Percentiles rank a stretch among this genome's conserved stretches.
phyloP scores from a whole-genome alignment of 1,284 basidiomycete species.

The Moesziomyces sp. region DNA sequence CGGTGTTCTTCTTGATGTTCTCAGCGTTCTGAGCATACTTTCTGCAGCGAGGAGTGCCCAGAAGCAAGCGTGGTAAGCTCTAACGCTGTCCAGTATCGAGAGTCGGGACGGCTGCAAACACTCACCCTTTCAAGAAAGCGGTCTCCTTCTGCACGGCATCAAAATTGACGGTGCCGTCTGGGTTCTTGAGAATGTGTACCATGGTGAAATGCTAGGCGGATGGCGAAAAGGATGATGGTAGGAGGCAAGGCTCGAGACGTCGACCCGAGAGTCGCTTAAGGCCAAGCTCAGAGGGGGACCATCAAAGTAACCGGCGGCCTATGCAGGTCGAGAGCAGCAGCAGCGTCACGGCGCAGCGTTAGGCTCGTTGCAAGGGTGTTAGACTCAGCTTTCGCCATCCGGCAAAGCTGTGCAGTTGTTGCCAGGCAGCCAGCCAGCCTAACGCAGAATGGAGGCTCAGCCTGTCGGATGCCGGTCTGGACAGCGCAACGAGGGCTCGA shows the following conservation, averaged over 20 bases:
- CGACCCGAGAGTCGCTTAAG: background rate
- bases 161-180: slow-evolving; percentile 53
- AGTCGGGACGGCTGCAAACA: background rate
- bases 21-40: slow-evolving; percentile 51
- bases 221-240: background rate
- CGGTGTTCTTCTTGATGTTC: slow-evolving; percentile 42
- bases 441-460: background rate
- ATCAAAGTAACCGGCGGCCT: no score
- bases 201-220: slow-evolving; percentile 12
- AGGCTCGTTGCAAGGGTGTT: no score
- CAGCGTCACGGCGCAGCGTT: no score
- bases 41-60: slow-evolving; percentile 5
- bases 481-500: no score
- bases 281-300: background rate
- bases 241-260: slow-evolving; percentile 1
- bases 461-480: no score
- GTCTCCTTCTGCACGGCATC: slow-evolving; percentile 46
- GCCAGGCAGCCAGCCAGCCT: background rate
- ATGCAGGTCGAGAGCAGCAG: no score
- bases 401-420: no score
- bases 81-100: background rate
- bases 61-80: background rate
- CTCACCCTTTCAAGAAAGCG: slow-evolving; percentile 43
- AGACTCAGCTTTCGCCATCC: no score
- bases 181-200: slow-evolving; percentile 40